These are phyloP conservation scores for Gossypium ekmanianum DNA, from an alignment of 345 rosid species.

Conservation along the genomic window DNA sequence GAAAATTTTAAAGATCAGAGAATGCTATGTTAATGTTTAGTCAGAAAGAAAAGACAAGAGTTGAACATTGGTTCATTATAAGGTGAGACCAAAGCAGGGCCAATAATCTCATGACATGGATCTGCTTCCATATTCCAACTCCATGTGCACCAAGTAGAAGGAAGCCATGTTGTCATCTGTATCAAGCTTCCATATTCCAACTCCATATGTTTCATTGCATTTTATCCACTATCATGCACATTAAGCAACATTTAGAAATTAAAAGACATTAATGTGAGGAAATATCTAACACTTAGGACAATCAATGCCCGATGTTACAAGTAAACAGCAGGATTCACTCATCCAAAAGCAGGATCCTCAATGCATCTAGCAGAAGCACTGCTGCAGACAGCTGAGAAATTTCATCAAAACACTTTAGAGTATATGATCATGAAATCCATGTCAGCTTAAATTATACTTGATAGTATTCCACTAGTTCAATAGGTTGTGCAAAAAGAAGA, in stretches of 20 bases:
- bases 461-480: slow-evolving; percentile 5
- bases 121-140: slow-evolving; percentile 10
- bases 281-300: slow-evolving; percentile 9
- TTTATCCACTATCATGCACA: slow-evolving; percentile 1
- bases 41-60: neutral
- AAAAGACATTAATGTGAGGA: neutral
- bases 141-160: slow-evolving; percentile 9
- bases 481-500: neutral
- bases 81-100: neutral
- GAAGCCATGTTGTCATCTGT: slow-evolving; percentile 12
- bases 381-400: slow-evolving; percentile 17
- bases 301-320: neutral
- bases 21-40: neutral
- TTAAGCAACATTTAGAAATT: slow-evolving; percentile 10
- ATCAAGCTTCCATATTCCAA: slow-evolving; percentile 13
- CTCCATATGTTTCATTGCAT: slow-evolving; percentile 5
- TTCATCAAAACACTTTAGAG: slow-evolving; percentile 10
- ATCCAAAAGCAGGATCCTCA: slow-evolving; percentile 18
- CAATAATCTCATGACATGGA: slow-evolving; percentile 2
- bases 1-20: neutral
- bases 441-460: slow-evolving; percentile 1
- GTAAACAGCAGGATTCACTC: slow-evolving; percentile 14
- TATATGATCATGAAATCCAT: neutral
- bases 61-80: neutral
- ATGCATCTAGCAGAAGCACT: slow-evolving; percentile 12